These are phyloP conservation scores for Neopestalotiopsis sp. DNA, from an alignment of 2,329 filamentous ascomycete genomes.

Conservation along the genomic window DNA sequence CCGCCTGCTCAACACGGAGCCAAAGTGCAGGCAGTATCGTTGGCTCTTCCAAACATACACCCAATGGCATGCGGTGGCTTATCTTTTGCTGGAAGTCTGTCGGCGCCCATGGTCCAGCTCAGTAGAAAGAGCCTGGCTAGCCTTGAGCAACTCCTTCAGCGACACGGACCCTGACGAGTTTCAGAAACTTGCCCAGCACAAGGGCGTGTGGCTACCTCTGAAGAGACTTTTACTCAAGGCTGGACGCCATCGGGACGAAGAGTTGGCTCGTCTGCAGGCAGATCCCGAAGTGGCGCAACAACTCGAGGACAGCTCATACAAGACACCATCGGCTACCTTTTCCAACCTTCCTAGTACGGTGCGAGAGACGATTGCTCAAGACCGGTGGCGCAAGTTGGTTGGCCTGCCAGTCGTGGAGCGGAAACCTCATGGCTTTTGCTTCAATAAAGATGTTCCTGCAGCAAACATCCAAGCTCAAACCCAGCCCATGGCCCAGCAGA, in stretches of 20 bases:
- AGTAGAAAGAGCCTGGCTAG: conserved; percentile 56
- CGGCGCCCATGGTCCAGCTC: conserved; percentile 54
- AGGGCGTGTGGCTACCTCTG: conserved; percentile 58
- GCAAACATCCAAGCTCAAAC: not conserved
- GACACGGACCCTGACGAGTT: conserved; percentile 47
- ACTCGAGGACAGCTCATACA: conserved; percentile 54
- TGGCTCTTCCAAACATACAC: conserved; percentile 66
- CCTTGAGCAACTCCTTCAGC: conserved; percentile 45
- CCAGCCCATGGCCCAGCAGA: not conserved
- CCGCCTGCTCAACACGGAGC: conserved; percentile 56
- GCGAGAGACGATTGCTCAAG: conserved; percentile 51
- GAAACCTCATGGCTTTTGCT: conserved; percentile 28
- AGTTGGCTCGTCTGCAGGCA: conserved; percentile 52
- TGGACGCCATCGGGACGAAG: conserved; percentile 53
- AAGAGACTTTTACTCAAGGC: conserved; percentile 60
- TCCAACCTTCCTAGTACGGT: conserved; percentile 51
- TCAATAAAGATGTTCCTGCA: conserved; percentile 4
- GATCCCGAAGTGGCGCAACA: conserved; percentile 54
- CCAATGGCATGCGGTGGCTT: conserved; percentile 64
- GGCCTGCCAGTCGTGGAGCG: conserved; percentile 32
- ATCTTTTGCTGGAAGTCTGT: conserved; percentile 56
- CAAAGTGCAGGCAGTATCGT: conserved; percentile 54
- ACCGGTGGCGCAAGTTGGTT: conserved; percentile 58
- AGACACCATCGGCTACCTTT: conserved; percentile 50
- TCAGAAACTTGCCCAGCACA: conserved; percentile 49